These are phyloP conservation scores for Scedosporium minutisporum DNA, from an alignment of 2,329 filamentous ascomycete genomes.

Conservation along the genomic window DNA sequence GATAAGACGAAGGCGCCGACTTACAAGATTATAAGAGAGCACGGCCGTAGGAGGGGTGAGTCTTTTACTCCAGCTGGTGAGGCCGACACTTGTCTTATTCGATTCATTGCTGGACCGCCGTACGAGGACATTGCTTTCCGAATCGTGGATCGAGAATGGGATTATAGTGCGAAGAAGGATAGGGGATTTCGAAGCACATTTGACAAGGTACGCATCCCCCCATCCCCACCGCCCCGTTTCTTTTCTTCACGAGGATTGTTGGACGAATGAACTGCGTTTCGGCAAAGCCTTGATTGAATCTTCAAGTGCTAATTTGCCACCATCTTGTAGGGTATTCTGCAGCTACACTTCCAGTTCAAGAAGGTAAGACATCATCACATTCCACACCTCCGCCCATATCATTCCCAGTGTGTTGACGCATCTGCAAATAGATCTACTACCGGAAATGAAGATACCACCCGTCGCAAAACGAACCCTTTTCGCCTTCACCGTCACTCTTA, in stretches of 20 bases:
- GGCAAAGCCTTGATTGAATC: slow-evolving; percentile 5
- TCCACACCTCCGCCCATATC: neutral
- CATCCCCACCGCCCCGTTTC: slow-evolving; percentile 7
- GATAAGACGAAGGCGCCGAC: slow-evolving; percentile 92
- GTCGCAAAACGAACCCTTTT: neutral
- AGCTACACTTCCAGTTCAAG: slow-evolving; percentile 98
- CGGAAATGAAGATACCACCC: slow-evolving; percentile 31
- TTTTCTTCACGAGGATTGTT: slow-evolving; percentile 2
- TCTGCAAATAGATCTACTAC: slow-evolving; percentile 40
- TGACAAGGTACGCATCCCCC: slow-evolving; percentile 65
- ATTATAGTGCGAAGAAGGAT: slow-evolving; percentile 92
- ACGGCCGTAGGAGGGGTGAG: slow-evolving; percentile 80
- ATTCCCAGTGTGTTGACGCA: neutral
- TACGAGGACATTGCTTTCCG: slow-evolving; percentile 96
- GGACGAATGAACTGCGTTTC: slow-evolving; percentile 1
- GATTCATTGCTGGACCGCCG: slow-evolving; percentile 88
- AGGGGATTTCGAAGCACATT: slow-evolving; percentile 94
- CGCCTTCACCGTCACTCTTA: neutral
- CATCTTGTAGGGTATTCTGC: slow-evolving; percentile 67
- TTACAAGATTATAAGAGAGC: slow-evolving; percentile 89
- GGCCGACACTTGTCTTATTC: slow-evolving; percentile 92
- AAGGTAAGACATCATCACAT: slow-evolving; percentile 51
- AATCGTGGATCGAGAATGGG: slow-evolving; percentile 98
- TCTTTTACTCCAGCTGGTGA: slow-evolving; percentile 89
- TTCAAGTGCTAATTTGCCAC: slow-evolving; percentile 9